These are phyloP conservation scores for Penicillium lagena DNA, from an alignment of 495 filamentous ascomycete species.

Conservation along the genomic window DNA sequence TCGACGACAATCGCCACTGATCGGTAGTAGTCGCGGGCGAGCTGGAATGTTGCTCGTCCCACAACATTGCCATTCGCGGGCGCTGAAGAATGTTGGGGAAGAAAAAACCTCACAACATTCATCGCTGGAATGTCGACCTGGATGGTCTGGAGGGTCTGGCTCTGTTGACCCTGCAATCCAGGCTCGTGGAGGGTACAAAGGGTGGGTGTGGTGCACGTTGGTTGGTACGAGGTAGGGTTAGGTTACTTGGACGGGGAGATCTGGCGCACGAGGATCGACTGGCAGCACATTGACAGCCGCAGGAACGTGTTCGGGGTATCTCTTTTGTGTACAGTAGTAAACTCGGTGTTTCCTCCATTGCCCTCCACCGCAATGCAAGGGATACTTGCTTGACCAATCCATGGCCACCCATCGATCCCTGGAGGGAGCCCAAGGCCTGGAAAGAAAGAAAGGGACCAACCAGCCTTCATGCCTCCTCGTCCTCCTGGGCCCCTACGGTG, in stretches of 20 bases:
- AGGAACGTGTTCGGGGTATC: conserved; percentile 38
- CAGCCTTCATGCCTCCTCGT: conserved; percentile 50
- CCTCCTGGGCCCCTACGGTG: conserved; percentile 66
- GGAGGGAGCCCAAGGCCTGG: too few relatives aligned
- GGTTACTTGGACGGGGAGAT: too few relatives aligned
- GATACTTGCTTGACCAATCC: conserved; percentile 16
- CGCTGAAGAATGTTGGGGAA: conserved; percentile 18
- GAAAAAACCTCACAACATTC: conserved; percentile 7
- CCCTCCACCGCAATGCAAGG: conserved; percentile 27
- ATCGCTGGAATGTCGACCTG: conserved; percentile 31
- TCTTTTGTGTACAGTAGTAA: conserved; percentile 5
- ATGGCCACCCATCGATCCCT: too few relatives aligned
- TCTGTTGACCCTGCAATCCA: conserved; percentile 14
- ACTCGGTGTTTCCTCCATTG: too few relatives aligned
- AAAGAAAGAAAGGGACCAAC: conserved; percentile 21
- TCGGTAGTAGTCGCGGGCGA: conserved; percentile 21
- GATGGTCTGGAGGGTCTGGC: conserved; percentile 4
- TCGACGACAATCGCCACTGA: conserved; percentile 15
- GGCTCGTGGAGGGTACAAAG: too few relatives aligned
- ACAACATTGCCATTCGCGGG: conserved; percentile 16
- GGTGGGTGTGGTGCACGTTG: too few relatives aligned
- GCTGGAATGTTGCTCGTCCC: conserved; percentile 31
- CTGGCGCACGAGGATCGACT: conserved; percentile 20
- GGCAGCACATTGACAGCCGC: conserved; percentile 32
- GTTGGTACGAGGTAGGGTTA: too few relatives aligned